phyloP scores from a whole-genome alignment of 495 filamentous ascomycete species.

The Echria macrotheca region DNA sequence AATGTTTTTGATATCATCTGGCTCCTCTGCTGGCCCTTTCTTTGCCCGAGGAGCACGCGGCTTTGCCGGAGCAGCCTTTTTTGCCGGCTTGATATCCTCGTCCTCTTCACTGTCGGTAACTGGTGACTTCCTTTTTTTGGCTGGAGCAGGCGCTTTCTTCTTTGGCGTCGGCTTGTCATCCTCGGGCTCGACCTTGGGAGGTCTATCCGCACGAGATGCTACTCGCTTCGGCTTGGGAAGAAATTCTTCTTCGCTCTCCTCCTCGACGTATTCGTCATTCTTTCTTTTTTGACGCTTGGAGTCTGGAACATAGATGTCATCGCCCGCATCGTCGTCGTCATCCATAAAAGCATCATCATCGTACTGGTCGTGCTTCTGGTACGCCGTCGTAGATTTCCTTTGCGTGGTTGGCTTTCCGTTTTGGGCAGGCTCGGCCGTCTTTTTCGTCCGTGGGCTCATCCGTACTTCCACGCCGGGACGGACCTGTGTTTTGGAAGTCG shows the following conservation, averaged over 20 bases:
- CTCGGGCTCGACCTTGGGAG: conserved; percentile 39
- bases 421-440: conserved; percentile 23
- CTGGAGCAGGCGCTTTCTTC: conserved; percentile 34
- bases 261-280: conserved; percentile 64
- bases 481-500: conserved; percentile 24
- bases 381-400: conserved; percentile 27
- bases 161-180: conserved; percentile 29
- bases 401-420: conserved; percentile 20
- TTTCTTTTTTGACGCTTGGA: conserved; percentile 54
- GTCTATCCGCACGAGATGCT: conserved; percentile 35
- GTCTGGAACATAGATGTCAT: conserved; percentile 68
- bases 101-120: conserved; percentile 41
- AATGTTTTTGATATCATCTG: conserved; percentile 73
- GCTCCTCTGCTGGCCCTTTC: conserved; percentile 51
- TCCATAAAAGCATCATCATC: conserved; percentile 51
- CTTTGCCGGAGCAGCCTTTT: conserved; percentile 60
- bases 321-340: conserved; percentile 62
- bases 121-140: conserved; percentile 44
- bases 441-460: conserved; percentile 38
- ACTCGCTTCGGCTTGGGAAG: conserved; percentile 44
- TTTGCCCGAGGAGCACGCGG: conserved; percentile 52
- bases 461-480: conserved; percentile 30
- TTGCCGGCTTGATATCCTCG: conserved; percentile 40
- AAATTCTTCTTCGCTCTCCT: conserved; percentile 54
- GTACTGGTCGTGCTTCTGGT: conserved; percentile 29